Percentiles rank a stretch among this genome's conserved stretches.
phyloP scores from a whole-genome alignment of 2,329 filamentous ascomycete species.

The Immersiporthe knoxdaviesiana region DNA sequence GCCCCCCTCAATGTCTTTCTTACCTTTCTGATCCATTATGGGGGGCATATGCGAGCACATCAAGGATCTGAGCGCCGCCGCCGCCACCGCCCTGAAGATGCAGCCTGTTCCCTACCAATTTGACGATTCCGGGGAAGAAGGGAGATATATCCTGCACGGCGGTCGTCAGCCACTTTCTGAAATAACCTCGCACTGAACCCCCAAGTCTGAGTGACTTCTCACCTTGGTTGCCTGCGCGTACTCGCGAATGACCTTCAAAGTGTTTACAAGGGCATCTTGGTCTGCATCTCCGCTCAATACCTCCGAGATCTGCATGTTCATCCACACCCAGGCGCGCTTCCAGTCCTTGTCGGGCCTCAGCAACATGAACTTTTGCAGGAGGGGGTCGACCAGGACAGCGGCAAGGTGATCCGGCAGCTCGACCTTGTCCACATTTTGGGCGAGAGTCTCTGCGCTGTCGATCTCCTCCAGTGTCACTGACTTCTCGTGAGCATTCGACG shows the following conservation, averaged over 20 bases:
- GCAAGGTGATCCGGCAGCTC: slow-evolving; percentile 82
- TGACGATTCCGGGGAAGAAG: slow-evolving; percentile 52
- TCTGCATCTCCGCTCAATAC: slow-evolving; percentile 48
- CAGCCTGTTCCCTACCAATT: slow-evolving; percentile 49
- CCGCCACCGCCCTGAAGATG: slow-evolving; percentile 10
- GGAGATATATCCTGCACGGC: slow-evolving; percentile 10
- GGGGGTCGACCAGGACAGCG: slow-evolving; percentile 73
- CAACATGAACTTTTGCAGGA: slow-evolving; percentile 78
- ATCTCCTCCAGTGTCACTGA: slow-evolving; percentile 78
- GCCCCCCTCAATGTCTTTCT: slow-evolving; percentile 16
- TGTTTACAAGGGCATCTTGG: slow-evolving; percentile 53
- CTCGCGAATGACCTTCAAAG: slow-evolving; percentile 58
- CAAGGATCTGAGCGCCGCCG: slow-evolving; percentile 2
- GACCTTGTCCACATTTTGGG: slow-evolving; percentile 74
- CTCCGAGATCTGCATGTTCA: slow-evolving; percentile 24
- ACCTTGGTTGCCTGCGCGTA: slow-evolving; percentile 63
- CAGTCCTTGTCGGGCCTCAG: slow-evolving; percentile 58
- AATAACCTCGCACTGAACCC: not conserved
- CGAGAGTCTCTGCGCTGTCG: slow-evolving; percentile 69
- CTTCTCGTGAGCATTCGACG: slow-evolving; percentile 68
- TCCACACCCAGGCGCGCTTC: slow-evolving; percentile 27
- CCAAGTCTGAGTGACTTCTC: slow-evolving; percentile 27
- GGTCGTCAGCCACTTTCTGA: slow-evolving; percentile 1
- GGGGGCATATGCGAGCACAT: slow-evolving; percentile 60
- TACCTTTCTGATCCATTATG: slow-evolving; percentile 60